Evolutionary conservation across 805 yeast species (phyloP).

Genomic region (Vanderwaltozyma yarrowii): DNA sequence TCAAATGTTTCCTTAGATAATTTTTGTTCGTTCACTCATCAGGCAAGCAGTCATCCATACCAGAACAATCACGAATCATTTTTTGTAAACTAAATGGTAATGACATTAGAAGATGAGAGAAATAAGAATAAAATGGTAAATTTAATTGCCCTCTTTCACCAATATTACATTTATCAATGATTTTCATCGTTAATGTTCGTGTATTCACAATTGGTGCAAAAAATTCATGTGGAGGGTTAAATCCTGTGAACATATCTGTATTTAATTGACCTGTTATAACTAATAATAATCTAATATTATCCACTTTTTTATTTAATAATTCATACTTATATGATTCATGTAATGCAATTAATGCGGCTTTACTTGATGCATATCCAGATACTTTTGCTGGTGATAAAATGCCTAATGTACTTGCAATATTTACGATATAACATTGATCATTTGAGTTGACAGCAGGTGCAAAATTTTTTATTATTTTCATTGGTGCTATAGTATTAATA

Average conservation of each 20-base stretch:
- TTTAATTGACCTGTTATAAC: constrained; percentile 79
- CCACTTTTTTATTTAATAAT: constrained; percentile 34
- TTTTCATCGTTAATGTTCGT: constrained; percentile 41
- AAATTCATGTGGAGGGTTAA: constrained; percentile 59
- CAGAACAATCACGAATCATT: constrained; percentile 40
- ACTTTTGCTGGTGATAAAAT: constrained; percentile 67
- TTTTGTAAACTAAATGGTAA: constrained; percentile 50
- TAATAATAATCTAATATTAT: constrained; percentile 58
- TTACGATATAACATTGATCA: constrained; percentile 63
- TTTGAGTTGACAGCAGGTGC: constrained; percentile 43
- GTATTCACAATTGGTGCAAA: constrained; percentile 74
- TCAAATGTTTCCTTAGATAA: too few relatives aligned
- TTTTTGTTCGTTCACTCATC: constrained; percentile 5
- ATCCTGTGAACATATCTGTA: constrained; percentile 66
- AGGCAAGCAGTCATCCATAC: constrained; percentile 49
- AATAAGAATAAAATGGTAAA: constrained; percentile 62
- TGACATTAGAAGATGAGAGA: constrained; percentile 57
- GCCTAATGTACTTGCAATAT: constrained; percentile 73
- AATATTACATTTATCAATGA: constrained; percentile 42
- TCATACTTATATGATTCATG: constrained; percentile 80
- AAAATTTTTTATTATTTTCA: constrained; percentile 55
- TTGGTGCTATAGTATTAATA: constrained; percentile 57
- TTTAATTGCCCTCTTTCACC: constrained; percentile 66
- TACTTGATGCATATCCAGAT: constrained; percentile 77
- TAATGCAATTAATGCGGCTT: constrained; percentile 71